Evolutionary conservation across 441 rosid species (phyloP).

Genomic region (Kokia cookei): DNA sequence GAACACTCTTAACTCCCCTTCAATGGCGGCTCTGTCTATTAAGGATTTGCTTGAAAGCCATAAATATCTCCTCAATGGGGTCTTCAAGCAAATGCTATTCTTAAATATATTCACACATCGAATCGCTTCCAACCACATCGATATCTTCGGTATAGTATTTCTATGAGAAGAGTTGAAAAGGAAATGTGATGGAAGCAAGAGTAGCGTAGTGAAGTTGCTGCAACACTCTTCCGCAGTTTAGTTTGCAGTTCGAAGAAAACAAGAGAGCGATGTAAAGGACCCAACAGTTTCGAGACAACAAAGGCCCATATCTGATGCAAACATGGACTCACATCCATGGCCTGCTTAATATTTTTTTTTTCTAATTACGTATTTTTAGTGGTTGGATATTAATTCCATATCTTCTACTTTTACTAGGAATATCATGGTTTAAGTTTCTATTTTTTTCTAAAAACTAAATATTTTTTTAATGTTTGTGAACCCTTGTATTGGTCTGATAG

Average conservation of each 20-base stretch:
- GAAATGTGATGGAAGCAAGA: neutral
- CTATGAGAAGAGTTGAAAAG: neutral
- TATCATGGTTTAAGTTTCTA: no score
- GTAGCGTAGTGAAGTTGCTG: neutral
- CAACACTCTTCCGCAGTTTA: neutral
- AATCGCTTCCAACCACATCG: neutral
- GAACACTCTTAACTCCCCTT: conserved; percentile 74
- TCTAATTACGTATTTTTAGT: no score
- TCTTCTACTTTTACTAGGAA: no score
- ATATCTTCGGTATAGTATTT: neutral
- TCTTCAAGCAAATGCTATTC: neutral
- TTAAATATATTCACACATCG: neutral
- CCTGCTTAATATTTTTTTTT: neutral
- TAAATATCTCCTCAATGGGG: conserved; percentile 21
- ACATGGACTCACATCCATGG: neutral
- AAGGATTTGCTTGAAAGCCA: conserved; percentile 35
- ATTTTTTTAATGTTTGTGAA: no score
- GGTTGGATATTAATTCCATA: no score
- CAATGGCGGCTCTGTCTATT: conserved; percentile 38
- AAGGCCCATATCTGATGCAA: neutral
- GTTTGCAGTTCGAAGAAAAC: neutral
- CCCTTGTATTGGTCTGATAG: no score
- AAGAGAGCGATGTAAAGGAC: neutral
- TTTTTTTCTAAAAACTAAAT: no score
- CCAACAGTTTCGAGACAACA: neutral